Evolutionary conservation across 129 eudicot species (phyloP).

Genomic region (Mikania micrantha): DNA sequence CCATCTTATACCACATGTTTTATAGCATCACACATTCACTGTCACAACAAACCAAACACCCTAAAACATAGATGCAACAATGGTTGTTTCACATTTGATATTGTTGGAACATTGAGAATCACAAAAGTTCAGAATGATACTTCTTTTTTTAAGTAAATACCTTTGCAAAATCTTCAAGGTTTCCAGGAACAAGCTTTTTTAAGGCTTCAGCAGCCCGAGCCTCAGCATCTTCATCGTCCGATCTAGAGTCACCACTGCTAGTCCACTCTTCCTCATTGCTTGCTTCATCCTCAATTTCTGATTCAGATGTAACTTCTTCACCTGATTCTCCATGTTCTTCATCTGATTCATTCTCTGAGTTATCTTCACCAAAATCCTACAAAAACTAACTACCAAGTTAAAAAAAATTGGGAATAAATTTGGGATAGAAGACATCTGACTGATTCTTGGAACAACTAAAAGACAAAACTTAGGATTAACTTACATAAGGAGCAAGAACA

Average conservation of each 20-base stretch:
- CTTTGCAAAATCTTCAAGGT: slow-evolving; percentile 76
- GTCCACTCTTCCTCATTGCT: slow-evolving; percentile 77
- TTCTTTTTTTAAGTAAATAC: slow-evolving; percentile 26
- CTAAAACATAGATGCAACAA: not conserved
- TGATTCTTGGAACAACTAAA: not conserved
- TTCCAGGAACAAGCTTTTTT: slow-evolving; percentile 64
- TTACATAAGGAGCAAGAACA: slow-evolving; percentile 86
- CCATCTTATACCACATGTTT: not conserved
- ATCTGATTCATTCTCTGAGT: slow-evolving; percentile 62
- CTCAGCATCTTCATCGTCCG: slow-evolving; percentile 67
- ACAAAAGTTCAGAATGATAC: not conserved
- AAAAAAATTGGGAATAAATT: not conserved
- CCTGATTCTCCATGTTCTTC: slow-evolving; percentile 64
- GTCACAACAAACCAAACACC: not conserved
- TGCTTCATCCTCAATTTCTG: slow-evolving; percentile 72
- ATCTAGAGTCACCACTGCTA: slow-evolving; percentile 59
- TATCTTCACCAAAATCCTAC: slow-evolving; percentile 78
- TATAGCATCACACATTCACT: not conserved
- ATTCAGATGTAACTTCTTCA: slow-evolving; percentile 61
- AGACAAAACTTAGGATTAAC: slow-evolving; percentile 9
- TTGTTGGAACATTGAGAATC: not conserved
- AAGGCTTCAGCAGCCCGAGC: slow-evolving; percentile 58
- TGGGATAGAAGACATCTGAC: not conserved
- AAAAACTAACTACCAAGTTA: not conserved
- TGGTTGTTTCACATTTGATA: not conserved